Percentiles rank a stretch among this genome's conserved stretches.
phyloP scores from a whole-genome alignment of 129 eudicot species.

The Mikania micrantha region DNA sequence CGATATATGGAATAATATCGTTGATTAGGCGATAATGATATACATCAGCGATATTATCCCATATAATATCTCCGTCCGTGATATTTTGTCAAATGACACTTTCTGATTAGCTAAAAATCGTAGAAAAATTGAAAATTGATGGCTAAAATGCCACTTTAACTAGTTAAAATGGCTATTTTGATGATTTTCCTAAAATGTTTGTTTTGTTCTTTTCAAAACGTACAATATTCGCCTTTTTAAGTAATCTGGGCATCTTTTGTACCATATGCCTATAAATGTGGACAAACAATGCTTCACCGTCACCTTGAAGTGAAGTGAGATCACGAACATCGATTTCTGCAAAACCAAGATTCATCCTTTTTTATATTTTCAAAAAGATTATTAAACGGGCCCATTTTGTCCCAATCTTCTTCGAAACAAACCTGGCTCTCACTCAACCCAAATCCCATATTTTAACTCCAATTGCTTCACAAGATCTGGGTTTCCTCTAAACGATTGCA shows the following conservation, averaged over 20 bases:
- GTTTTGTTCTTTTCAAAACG: background rate
- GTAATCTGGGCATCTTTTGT: slow-evolving; percentile 11
- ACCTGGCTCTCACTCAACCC: too few species aligned
- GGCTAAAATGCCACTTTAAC: too few species aligned
- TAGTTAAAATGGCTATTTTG: too few species aligned
- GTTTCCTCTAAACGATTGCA: background rate
- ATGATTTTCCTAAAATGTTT: too few species aligned
- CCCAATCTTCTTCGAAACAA: too few species aligned
- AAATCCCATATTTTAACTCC: slow-evolving; percentile 19
- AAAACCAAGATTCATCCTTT: background rate
- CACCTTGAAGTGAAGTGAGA: slow-evolving; percentile 18
- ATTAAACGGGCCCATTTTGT: slow-evolving; percentile 36
- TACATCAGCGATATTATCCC: too few species aligned
- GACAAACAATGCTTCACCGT: slow-evolving; percentile 19
- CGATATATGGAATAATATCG: too few species aligned
- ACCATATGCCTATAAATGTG: slow-evolving; percentile 14
- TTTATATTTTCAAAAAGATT: background rate
- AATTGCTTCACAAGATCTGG: slow-evolving; percentile 40
- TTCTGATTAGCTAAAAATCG: too few species aligned
- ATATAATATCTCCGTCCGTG: too few species aligned
- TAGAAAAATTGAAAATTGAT: too few species aligned
- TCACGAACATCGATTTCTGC: slow-evolving; percentile 9
- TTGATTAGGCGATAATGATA: too few species aligned
- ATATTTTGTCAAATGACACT: too few species aligned
- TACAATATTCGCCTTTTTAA: slow-evolving; percentile 4